Evolutionary conservation across 495 filamentous ascomycete genomes (phyloP).

Genomic region (Talaromyces adpressus): DNA sequence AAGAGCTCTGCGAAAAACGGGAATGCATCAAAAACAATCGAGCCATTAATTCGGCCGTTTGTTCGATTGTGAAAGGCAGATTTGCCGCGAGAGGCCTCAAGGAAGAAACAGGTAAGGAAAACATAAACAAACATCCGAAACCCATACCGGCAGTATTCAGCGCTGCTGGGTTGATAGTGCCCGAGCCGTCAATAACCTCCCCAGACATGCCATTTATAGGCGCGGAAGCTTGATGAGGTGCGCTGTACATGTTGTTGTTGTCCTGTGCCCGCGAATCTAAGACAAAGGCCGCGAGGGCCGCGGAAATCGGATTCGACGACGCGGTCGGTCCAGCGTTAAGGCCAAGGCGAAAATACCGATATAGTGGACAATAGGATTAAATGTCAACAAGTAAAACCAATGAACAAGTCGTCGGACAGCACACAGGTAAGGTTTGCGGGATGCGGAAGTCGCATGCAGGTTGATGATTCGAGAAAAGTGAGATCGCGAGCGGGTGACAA

Average conservation of each 20-base stretch:
- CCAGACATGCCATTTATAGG: constrained; percentile 56
- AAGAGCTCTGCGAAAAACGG: background rate
- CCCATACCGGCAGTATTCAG: constrained; percentile 57
- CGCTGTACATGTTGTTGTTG: constrained; percentile 49
- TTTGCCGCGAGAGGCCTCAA: constrained; percentile 8
- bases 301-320: constrained; percentile 21
- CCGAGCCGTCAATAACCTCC: constrained; percentile 62
- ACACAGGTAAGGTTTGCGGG: background rate
- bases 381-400: background rate
- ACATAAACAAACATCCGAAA: constrained; percentile 12
- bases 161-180: constrained; percentile 75
- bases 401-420: background rate
- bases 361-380: background rate
- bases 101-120: constrained; percentile 3
- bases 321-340: constrained; percentile 19
- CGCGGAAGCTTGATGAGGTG: constrained; percentile 37
- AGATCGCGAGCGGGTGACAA: constrained; percentile 3
- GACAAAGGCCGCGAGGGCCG: constrained; percentile 18
- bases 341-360: constrained; percentile 10
- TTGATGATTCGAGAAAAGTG: constrained; percentile 2
- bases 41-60: background rate
- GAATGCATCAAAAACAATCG: background rate
- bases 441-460: constrained; percentile 4
- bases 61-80: background rate
- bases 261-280: constrained; percentile 18